Evolutionary conservation across 768 basidiomycete species (phyloP).

Genomic region (Auriscalpium orientale): DNA sequence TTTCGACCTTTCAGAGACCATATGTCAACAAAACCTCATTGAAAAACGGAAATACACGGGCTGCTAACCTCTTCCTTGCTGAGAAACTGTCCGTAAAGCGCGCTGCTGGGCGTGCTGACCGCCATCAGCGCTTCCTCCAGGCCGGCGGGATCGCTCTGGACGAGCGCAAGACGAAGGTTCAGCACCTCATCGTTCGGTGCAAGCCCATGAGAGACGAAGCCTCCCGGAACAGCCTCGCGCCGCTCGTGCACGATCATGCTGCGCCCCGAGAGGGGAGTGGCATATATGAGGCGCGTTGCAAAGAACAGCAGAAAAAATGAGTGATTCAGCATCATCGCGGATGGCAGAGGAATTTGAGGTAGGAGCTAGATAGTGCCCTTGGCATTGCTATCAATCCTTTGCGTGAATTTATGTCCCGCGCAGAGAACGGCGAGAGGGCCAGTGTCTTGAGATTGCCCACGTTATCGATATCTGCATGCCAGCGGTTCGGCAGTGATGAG

Average conservation of each 20-base stretch:
- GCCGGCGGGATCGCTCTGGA: background rate
- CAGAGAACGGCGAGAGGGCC: too few species aligned
- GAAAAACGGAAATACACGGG: background rate
- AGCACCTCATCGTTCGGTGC: background rate
- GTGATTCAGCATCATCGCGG: too few species aligned
- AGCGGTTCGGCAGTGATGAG: too few species aligned
- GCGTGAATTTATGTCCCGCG: too few species aligned
- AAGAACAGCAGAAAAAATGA: background rate
- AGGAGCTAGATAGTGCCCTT: too few species aligned
- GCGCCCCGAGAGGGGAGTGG: background rate
- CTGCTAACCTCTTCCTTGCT: constrained; percentile 17
- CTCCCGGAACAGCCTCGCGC: background rate
- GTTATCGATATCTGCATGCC: too few species aligned
- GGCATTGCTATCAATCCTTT: too few species aligned
- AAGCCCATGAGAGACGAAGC: background rate
- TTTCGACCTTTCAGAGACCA: constrained; percentile 2
- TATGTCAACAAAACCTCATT: background rate
- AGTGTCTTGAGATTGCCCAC: too few species aligned
- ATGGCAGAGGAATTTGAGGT: too few species aligned
- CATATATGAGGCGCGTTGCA: background rate
- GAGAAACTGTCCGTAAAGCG: constrained; percentile 15
- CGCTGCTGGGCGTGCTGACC: constrained; percentile 16
- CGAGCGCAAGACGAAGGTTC: constrained; percentile 1
- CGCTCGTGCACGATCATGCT: constrained; percentile 3
- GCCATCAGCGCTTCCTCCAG: constrained; percentile 2